Percentiles rank a stretch among this genome's conserved stretches.
phyloP scores from a whole-genome alignment of 805 yeast species.

The Hanseniaspora lachancei region DNA sequence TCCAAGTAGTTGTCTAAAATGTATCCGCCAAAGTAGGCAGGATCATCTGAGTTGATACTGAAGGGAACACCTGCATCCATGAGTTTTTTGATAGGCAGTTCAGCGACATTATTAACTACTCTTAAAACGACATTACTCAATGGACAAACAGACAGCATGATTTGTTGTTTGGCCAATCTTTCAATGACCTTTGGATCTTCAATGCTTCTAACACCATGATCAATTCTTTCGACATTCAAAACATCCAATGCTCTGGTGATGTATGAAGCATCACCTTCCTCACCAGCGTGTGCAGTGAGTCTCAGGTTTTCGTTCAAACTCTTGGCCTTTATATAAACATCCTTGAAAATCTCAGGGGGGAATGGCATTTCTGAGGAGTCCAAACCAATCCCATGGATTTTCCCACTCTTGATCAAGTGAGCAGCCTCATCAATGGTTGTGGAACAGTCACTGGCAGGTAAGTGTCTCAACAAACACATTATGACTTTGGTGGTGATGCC shows the following conservation, averaged over 20 bases:
- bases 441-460: constrained; percentile 47
- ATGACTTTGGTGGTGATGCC: constrained; percentile 60
- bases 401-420: constrained; percentile 41
- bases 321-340: constrained; percentile 43
- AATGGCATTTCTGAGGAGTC: constrained; percentile 69
- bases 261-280: constrained; percentile 69
- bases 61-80: constrained; percentile 54
- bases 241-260: constrained; percentile 46
- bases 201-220: constrained; percentile 62
- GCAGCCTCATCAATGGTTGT: constrained; percentile 42
- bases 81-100: constrained; percentile 52
- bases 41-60: constrained; percentile 66
- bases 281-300: constrained; percentile 81
- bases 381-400: constrained; percentile 65
- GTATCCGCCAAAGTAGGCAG: constrained; percentile 79
- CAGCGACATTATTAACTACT: constrained; percentile 53
- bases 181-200: constrained; percentile 42
- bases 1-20: constrained; percentile 60
- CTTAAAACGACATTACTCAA: constrained; percentile 62
- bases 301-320: constrained; percentile 40
- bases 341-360: constrained; percentile 58
- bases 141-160: constrained; percentile 63
- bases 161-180: constrained; percentile 42
- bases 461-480: constrained; percentile 72
- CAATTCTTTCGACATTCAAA: constrained; percentile 56